phyloP scores from a whole-genome alignment of 2,329 filamentous ascomycete genomes.

The Parastagonospora nodorum region DNA sequence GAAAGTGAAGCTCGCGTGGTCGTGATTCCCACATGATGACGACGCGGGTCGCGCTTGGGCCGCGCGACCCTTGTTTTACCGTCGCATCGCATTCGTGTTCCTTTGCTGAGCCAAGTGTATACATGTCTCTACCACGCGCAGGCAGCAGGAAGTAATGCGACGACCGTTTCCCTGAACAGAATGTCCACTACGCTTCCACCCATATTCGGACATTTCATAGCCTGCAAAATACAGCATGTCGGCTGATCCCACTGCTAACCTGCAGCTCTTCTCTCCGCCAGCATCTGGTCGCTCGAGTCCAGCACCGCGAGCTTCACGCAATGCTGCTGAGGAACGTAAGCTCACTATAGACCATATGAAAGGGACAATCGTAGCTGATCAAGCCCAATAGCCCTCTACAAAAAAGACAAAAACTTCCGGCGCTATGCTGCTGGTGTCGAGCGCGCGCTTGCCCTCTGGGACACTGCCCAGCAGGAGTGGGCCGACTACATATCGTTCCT shows the following conservation, averaged over 20 bases:
- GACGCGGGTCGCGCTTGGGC: slow-evolving; percentile 7
- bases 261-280: slow-evolving; percentile 66
- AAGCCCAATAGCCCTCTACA: slow-evolving; percentile 56
- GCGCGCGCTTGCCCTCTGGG: slow-evolving; percentile 84
- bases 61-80: slow-evolving; percentile 14
- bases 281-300: slow-evolving; percentile 84
- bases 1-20: slow-evolving; percentile 13
- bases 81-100: slow-evolving; percentile 22
- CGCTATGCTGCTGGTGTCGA: slow-evolving; percentile 91
- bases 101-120: neutral
- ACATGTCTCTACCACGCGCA: slow-evolving; percentile 9
- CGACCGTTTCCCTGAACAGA: slow-evolving; percentile 20
- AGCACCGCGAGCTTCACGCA: slow-evolving; percentile 75
- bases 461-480: slow-evolving; percentile 95
- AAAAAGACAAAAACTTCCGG: slow-evolving; percentile 72
- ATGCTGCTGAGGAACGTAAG: slow-evolving; percentile 66
- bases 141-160: slow-evolving; percentile 21
- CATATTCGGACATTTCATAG: slow-evolving; percentile 17
- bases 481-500: slow-evolving; percentile 99
- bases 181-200: slow-evolving; percentile 33
- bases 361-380: neutral
- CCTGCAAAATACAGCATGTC: slow-evolving; percentile 42
- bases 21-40: slow-evolving; percentile 18
- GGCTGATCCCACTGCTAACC: slow-evolving; percentile 43
- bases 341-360: slow-evolving; percentile 61